A percentile compares a stretch with the other conserved stretches of the same genome.
These are phyloP conservation scores for Opeltia flavorubescens DNA, from an alignment of 495 filamentous ascomycete genomes.

Conservation along the genomic window DNA sequence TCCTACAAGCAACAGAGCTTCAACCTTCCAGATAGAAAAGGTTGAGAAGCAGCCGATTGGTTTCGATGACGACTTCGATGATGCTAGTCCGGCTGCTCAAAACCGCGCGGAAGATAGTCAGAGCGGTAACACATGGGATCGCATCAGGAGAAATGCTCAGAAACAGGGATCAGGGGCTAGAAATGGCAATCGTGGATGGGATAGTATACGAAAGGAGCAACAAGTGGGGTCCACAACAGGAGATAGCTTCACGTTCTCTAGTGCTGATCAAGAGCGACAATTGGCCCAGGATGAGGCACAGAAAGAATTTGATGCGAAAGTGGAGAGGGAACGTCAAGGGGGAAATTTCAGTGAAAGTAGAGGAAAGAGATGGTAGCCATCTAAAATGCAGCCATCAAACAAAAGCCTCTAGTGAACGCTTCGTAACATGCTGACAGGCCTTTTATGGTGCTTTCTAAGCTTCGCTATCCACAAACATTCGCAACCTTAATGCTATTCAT, in stretches of 20 bases:
- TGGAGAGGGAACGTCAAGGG: constrained; percentile 33
- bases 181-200: neutral
- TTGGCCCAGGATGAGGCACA: constrained; percentile 35
- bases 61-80: constrained; percentile 6
- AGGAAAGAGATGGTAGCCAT: neutral
- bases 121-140: constrained; percentile 11
- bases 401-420: too few species aligned
- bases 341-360: constrained; percentile 8
- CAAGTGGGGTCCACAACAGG: constrained; percentile 7
- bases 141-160: constrained; percentile 10
- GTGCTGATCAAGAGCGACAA: constrained; percentile 22
- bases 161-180: neutral
- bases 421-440: too few species aligned
- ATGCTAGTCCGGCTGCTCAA: constrained; percentile 2
- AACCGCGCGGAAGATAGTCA: neutral
- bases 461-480: neutral
- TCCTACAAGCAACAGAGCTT: constrained; percentile 1
- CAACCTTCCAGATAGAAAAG: constrained; percentile 7
- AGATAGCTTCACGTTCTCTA: constrained; percentile 31
- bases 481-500: neutral
- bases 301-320: constrained; percentile 35
- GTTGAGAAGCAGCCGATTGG: constrained; percentile 3
- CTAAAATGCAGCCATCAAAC: neutral
- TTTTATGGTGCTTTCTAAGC: neutral
- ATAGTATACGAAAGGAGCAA: neutral